phyloP scores from a whole-genome alignment of 805 yeast genomes.

The Candida pini region DNA sequence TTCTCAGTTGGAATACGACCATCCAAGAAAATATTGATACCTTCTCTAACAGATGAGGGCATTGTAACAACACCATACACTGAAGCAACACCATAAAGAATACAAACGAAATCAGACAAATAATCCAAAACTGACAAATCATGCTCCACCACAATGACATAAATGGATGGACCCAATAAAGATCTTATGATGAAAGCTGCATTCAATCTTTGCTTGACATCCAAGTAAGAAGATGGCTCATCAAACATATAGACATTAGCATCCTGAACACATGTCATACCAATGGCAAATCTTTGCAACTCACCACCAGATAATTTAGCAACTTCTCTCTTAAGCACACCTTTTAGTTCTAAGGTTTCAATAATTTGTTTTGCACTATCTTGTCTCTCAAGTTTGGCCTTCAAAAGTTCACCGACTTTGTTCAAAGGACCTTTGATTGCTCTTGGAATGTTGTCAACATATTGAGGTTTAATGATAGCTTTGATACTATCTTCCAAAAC shows the following conservation, averaged over 20 bases:
- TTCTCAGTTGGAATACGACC: slow-evolving; percentile 98
- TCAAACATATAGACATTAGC: slow-evolving; percentile 99
- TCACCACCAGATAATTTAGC: slow-evolving; percentile 95
- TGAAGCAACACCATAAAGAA: slow-evolving; percentile 95
- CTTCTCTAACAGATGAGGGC: slow-evolving; percentile 97
- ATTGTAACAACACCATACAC: slow-evolving; percentile 98
- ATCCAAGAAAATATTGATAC: slow-evolving; percentile 96
- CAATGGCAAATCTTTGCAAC: slow-evolving; percentile 96
- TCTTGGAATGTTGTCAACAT: slow-evolving; percentile 95
- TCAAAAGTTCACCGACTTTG: slow-evolving; percentile 79
- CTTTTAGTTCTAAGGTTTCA: slow-evolving; percentile 65
- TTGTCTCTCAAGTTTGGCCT: slow-evolving; percentile 69
- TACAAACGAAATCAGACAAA: slow-evolving; percentile 94
- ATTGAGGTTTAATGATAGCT: slow-evolving; percentile 98
- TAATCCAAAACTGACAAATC: slow-evolving; percentile 97
- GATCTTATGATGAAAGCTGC: slow-evolving; percentile 95
- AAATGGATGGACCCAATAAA: slow-evolving; percentile 65
- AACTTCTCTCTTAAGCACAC: slow-evolving; percentile 82
- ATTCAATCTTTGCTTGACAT: slow-evolving; percentile 96
- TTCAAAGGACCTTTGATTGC: slow-evolving; percentile 88
- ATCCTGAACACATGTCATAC: slow-evolving; percentile 90
- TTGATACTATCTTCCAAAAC: slow-evolving; percentile 89
- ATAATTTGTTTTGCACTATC: slow-evolving; percentile 62
- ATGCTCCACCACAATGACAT: slow-evolving; percentile 97
- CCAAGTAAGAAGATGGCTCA: slow-evolving; percentile 97